Evolutionary conservation across 164 flowering plant genomes (phyloP).

Genomic region (Magnolia kwangsiensis): DNA sequence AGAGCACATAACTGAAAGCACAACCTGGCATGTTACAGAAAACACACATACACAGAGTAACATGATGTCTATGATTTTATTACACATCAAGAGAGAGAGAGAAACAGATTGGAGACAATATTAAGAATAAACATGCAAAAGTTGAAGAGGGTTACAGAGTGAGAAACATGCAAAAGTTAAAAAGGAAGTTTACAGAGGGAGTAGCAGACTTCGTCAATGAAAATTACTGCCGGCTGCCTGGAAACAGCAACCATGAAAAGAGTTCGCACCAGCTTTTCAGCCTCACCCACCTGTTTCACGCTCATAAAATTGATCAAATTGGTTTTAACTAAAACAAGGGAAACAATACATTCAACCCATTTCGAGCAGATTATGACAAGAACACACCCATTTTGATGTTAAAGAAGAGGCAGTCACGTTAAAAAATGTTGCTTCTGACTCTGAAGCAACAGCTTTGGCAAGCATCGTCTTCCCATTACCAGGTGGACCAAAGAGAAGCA

Average conservation of each 20-base stretch:
- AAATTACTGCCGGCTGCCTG: constrained; percentile 92
- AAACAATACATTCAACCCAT: not conserved
- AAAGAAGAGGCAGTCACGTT: constrained; percentile 94
- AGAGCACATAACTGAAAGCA: not conserved
- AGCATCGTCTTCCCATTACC: constrained; percentile 99
- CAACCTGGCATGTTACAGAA: not conserved
- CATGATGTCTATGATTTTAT: not conserved
- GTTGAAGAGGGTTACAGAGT: constrained; percentile 11
- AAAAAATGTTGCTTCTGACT: constrained; percentile 93
- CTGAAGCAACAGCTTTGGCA: constrained; percentile 99
- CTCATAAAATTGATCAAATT: not conserved
- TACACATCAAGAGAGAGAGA: not conserved
- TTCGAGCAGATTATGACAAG: constrained; percentile 7
- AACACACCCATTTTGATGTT: constrained; percentile 95
- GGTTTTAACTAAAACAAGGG: not conserved
- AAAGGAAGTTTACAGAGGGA: constrained; percentile 13
- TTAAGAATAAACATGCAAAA: not conserved
- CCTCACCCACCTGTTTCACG: constrained; percentile 83
- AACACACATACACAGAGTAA: not conserved
- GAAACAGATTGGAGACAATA: not conserved
- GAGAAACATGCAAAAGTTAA: constrained; percentile 5
- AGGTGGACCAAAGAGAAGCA: constrained; percentile 99
- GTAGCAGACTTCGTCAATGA: constrained; percentile 83
- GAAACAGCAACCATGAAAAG: constrained; percentile 93
- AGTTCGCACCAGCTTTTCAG: constrained; percentile 94